phyloP scores from a whole-genome alignment of 305 asterid genomes.

The Rubia tinctorum region DNA sequence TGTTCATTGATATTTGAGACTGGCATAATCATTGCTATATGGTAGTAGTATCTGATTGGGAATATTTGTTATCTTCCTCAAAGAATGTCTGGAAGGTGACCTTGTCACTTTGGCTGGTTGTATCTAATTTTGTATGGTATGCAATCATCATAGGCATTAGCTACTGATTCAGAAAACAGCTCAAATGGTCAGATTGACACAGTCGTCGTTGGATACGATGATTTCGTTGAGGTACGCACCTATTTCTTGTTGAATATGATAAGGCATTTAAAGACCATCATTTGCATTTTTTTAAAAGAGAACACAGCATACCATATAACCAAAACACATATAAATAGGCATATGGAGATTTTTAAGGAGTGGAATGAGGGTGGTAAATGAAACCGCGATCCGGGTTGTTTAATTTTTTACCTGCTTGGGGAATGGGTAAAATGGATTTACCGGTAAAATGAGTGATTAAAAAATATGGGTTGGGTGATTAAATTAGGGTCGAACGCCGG shows the following conservation, averaged over 20 bases:
- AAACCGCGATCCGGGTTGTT: too few species aligned
- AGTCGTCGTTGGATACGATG: conserved; percentile 66
- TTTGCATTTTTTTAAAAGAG: too few species aligned
- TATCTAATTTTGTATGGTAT: conserved; percentile 7
- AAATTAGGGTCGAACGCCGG: too few species aligned
- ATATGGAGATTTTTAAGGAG: neutral
- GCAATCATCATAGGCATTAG: conserved; percentile 40
- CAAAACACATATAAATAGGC: neutral
- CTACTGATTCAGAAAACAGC: conserved; percentile 37
- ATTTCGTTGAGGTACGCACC: conserved; percentile 66
- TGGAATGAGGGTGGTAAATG: too few species aligned
- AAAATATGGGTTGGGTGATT: too few species aligned
- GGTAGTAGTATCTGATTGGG: neutral
- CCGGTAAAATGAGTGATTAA: too few species aligned
- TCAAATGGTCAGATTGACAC: conserved; percentile 41
- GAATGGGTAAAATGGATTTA: too few species aligned
- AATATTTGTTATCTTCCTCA: neutral
- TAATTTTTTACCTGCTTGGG: too few species aligned
- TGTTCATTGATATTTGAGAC: neutral
- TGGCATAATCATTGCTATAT: neutral
- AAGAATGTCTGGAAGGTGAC: neutral
- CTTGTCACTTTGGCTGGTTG: neutral
- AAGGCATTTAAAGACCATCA: conserved; percentile 1
- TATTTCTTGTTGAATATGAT: neutral
- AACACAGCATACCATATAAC: neutral